Evolutionary conservation across 1,284 basidiomycete genomes (phyloP).

Genomic region (Cystobasidiaceae sp.): DNA sequence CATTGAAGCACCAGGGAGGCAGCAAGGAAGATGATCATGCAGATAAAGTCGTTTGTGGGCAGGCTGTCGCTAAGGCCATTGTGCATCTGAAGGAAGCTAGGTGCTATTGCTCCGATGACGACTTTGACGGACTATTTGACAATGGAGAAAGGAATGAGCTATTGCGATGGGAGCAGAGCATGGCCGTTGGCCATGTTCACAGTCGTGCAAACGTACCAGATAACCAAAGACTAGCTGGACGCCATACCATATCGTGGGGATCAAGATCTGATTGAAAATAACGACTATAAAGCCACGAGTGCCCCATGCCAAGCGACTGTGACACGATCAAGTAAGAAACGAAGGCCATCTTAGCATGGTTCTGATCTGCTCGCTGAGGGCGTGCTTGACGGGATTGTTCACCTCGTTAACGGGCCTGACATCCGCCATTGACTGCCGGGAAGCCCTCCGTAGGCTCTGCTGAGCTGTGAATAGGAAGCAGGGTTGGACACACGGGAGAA

Average conservation of each 20-base stretch:
- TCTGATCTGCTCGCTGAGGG: not conserved
- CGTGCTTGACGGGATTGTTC: not conserved
- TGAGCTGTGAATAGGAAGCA: not conserved
- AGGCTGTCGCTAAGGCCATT: conserved; percentile 43
- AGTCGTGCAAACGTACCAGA: conserved; percentile 7
- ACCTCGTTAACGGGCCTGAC: conserved; percentile 2
- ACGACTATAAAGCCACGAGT: conserved; percentile 9
- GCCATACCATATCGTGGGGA: conserved; percentile 43
- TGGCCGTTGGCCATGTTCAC: too few species aligned
- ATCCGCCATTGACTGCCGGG: conserved; percentile 10
- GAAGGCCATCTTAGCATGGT: not conserved
- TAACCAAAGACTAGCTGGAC: conserved; percentile 47
- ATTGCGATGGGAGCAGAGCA: too few species aligned
- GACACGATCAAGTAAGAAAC: not conserved
- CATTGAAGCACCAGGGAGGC: conserved; percentile 45
- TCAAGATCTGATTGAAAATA: conserved; percentile 40
- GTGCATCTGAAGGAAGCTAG: conserved; percentile 42
- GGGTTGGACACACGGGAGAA: not conserved
- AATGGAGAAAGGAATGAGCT: too few species aligned
- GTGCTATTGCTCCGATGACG: conserved; percentile 44
- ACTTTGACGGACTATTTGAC: conserved; percentile 45
- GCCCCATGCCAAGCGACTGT: not conserved
- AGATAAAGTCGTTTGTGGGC: conserved; percentile 45
- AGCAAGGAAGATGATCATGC: conserved; percentile 48
- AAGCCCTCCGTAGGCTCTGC: not conserved